Evolutionary conservation across 495 filamentous ascomycete genomes (phyloP).

Genomic region (Annulohypoxylon stygium): DNA sequence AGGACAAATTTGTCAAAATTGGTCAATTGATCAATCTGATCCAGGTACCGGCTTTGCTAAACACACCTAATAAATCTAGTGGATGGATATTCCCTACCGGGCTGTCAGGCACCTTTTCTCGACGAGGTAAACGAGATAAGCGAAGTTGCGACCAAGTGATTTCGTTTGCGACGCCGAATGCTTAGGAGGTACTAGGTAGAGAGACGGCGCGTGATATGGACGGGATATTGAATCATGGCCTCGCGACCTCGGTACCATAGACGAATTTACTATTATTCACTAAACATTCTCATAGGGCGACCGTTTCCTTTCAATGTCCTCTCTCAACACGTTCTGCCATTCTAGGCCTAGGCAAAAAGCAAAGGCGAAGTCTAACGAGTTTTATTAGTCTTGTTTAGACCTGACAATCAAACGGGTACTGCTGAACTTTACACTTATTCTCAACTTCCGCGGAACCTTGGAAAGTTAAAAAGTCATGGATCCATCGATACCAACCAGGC

Average conservation of each 20-base stretch:
- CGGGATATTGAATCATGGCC: constrained; percentile 10
- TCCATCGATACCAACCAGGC: not conserved
- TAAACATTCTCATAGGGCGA: not conserved
- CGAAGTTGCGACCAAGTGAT: not conserved
- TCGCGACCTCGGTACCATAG: not conserved
- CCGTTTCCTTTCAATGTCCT: not conserved
- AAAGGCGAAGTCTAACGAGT: constrained; percentile 14
- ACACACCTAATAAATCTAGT: constrained; percentile 12
- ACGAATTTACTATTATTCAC: not conserved
- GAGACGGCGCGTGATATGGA: not conserved
- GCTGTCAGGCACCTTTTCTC: not conserved
- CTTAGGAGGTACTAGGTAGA: too few relatives aligned
- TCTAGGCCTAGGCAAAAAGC: constrained; percentile 15
- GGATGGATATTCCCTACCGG: not conserved
- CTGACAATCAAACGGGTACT: constrained; percentile 19
- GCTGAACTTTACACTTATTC: constrained; percentile 22
- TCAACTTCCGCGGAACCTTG: not conserved
- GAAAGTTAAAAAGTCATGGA: constrained; percentile 15
- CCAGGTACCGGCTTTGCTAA: constrained; percentile 28
- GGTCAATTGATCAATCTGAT: constrained; percentile 7
- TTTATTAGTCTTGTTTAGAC: not conserved
- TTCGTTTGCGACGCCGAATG: constrained; percentile 1
- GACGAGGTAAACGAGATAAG: constrained; percentile 1
- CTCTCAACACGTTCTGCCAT: not conserved
- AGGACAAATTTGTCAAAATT: not conserved